Conservation (phyloP, 495 filamentous ascomycete genomes). For the Podospora pseudocomata region DNA sequence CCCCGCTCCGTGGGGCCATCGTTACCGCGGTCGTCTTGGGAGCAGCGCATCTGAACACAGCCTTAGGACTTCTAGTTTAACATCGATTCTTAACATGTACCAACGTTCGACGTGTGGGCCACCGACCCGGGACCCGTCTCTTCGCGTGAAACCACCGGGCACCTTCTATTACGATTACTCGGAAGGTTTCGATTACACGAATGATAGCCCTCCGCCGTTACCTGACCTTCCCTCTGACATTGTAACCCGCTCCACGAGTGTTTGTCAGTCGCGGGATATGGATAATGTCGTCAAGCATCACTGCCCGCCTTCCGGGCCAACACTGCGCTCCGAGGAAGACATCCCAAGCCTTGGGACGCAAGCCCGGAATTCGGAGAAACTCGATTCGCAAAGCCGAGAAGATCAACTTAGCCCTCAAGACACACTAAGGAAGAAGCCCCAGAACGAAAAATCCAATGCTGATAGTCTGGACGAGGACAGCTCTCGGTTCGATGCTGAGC, state of each 20-base stretch:
- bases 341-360: background rate
- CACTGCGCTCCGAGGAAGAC: background rate
- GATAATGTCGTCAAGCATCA: background rate
- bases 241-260: background rate
- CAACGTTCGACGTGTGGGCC: slow-evolving; percentile 26
- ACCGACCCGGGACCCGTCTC: slow-evolving; percentile 7
- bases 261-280: background rate
- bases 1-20: slow-evolving; percentile 6
- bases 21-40: slow-evolving; percentile 9
- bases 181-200: slow-evolving; percentile 43
- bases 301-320: background rate
- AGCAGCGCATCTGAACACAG: slow-evolving; percentile 22
- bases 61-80: slow-evolving; percentile 37
- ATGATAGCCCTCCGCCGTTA: background rate
- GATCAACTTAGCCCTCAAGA: background rate
- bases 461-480: background rate
- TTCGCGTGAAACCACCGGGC: slow-evolving; percentile 6
- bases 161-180: slow-evolving; percentile 51
- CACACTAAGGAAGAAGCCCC: background rate
- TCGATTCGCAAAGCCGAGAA: background rate
- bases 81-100: slow-evolving; percentile 42
- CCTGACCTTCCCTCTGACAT: slow-evolving; percentile 1
- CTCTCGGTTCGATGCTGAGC: background rate
- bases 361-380: background rate
- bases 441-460: background rate